These are phyloP conservation scores for Talaromyces marneffei DNA, from an alignment of 2,329 filamentous ascomycete genomes.

Conservation along the genomic window DNA sequence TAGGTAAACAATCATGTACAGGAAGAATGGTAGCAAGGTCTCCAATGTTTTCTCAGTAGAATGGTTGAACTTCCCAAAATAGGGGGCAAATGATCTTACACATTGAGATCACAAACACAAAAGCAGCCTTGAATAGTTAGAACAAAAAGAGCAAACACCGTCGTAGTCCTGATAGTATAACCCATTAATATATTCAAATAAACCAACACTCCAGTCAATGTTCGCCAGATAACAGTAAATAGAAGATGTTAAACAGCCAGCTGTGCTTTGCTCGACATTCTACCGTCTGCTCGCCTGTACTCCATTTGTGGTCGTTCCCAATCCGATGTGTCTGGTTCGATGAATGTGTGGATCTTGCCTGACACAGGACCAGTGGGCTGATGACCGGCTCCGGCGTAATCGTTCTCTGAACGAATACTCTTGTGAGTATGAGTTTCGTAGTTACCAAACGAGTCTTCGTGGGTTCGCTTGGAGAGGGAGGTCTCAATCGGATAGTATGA, in stretches of 20 bases:
- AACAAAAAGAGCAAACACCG: background rate
- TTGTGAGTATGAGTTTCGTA: slow-evolving; percentile 19
- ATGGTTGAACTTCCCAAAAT: background rate
- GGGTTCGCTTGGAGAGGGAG: slow-evolving; percentile 28
- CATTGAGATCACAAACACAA: background rate
- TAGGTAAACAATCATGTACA: background rate
- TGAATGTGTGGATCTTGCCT: slow-evolving; percentile 22
- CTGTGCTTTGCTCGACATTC: slow-evolving; percentile 29
- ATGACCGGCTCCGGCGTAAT: slow-evolving; percentile 3
- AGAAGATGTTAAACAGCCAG: slow-evolving; percentile 15
- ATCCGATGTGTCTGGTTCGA: background rate
- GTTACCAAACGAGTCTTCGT: slow-evolving; percentile 35
- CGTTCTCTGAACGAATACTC: slow-evolving; percentile 11
- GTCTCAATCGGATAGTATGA: slow-evolving; percentile 29
- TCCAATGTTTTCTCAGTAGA: background rate
- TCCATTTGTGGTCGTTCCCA: slow-evolving; percentile 23
- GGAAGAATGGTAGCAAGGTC: background rate
- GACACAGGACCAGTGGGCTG: background rate
- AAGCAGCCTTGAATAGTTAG: no score
- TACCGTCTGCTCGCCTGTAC: slow-evolving; percentile 33
- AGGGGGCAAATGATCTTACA: background rate
- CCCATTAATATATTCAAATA: background rate
- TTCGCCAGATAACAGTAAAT: background rate
- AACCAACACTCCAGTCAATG: background rate
- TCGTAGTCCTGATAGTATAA: slow-evolving; percentile 2